Base-by-base conservation (phyloP, 2,329 filamentous ascomycete genomes). In the Parastagonospora nodorum region DNA sequence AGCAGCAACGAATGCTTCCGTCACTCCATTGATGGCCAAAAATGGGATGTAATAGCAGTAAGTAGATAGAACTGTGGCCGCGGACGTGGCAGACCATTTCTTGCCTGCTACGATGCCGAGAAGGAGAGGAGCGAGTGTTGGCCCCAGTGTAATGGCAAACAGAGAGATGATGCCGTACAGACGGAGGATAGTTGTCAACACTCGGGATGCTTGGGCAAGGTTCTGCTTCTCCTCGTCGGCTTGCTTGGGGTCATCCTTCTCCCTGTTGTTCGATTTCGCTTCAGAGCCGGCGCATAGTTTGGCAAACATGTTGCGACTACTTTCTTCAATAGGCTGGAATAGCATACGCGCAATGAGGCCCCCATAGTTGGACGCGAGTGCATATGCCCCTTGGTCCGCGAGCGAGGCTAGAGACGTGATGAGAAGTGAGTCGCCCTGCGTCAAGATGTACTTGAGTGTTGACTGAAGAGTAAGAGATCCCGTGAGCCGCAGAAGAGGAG, bases 11-110 rank as follows among this genome's bases (percentile, higher is more conserved):
- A 99, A 97, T 0, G 92, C 90, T 75, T 99, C 94, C 1, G 88
- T 85, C 16, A 97, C 84, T 44, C 94, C 94, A 67, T 99, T 99
- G 63, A 96, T 77, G 2, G 93, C 94, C 4, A 97, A 82, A 24
- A 97, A 85, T 0, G 94, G 94, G 51, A 99, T 90, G 76, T 96
- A 97, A 73, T 91, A 92, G 76, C 90, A 92, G 74, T 97, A 99
- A 0, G 82, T 82, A 0, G 87, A 85, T 6, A 99, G 81, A 3
- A 94, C 87, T 8, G 81, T 74, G 5, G 87, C 87, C 1, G 92
- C 90, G 37, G 88, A 88, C 0, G 88, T 86, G 3, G 79, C 80
- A 0, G 85, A 80, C 94, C 94, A 99, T 49, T 82, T 83, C 0
- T 81, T 78, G 1, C 93, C 92, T 0, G 92, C 90, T 1, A 97